phyloP scores from a whole-genome alignment of 768 basidiomycete genomes.

The Gautieria morchelliformis region DNA sequence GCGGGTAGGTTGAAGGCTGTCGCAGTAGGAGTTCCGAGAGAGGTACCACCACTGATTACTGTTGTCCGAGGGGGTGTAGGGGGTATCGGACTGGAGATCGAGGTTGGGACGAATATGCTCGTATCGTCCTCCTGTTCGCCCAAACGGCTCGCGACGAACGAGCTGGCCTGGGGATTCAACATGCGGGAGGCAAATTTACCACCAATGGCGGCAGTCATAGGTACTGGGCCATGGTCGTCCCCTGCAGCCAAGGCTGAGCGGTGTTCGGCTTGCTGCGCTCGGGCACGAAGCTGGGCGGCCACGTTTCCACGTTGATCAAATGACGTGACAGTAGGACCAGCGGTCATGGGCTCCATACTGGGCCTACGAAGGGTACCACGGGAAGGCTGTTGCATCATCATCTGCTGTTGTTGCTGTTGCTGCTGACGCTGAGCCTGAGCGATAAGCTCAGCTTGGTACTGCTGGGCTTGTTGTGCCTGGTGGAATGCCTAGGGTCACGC shows the following conservation, averaged over 20 bases:
- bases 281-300: conserved; percentile 47
- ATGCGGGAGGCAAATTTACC: conserved; percentile 68
- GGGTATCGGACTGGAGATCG: conserved; percentile 23
- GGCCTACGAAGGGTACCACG: conserved; percentile 38
- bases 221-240: conserved; percentile 41
- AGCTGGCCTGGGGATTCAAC: conserved; percentile 30
- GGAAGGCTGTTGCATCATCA: conserved; percentile 17
- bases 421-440: conserved; percentile 50
- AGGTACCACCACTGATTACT: conserved; percentile 62
- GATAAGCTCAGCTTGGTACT: conserved; percentile 63
- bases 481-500: conserved; percentile 34
- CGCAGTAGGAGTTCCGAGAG: conserved; percentile 46
- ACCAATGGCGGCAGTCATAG: conserved; percentile 73
- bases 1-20: conserved; percentile 22
- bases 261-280: conserved; percentile 59
- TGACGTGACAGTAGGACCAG: conserved; percentile 52
- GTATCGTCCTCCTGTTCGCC: conserved; percentile 26
- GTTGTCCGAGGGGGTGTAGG: conserved; percentile 54
- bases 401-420: conserved; percentile 29
- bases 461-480: conserved; percentile 48
- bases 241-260: conserved; percentile 34
- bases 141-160: conserved; percentile 21
- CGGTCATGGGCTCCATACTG: conserved; percentile 55
- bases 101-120: conserved; percentile 4
- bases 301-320: conserved; percentile 58